phyloP scores from a whole-genome alignment of 208 protist species.

The Balamuthia mandrillaris region DNA sequence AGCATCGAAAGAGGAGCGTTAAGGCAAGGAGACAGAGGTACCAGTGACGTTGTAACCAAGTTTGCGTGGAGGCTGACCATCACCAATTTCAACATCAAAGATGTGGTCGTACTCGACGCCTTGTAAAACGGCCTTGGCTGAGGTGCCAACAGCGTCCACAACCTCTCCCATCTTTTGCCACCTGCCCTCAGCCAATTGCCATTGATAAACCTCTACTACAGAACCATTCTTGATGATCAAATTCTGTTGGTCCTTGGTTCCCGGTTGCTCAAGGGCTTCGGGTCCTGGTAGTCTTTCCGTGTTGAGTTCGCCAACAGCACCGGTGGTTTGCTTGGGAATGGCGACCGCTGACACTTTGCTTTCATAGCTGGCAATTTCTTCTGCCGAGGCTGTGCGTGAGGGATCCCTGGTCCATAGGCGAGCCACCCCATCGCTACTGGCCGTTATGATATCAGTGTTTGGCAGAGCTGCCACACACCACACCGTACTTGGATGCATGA shows the following conservation, averaged over 20 bases:
- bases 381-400: not conserved
- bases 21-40: not conserved
- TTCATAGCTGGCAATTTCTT: constrained; percentile 40
- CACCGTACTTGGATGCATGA: constrained; percentile 79
- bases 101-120: constrained; percentile 89
- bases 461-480: constrained; percentile 74
- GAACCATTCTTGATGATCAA: constrained; percentile 40
- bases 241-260: constrained; percentile 46
- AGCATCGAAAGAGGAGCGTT: not conserved
- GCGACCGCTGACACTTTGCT: not conserved
- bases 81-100: constrained; percentile 86
- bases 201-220: constrained; percentile 70
- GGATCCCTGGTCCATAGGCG: constrained; percentile 81
- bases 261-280: constrained; percentile 32
- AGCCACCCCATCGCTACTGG: constrained; percentile 78
- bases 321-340: constrained; percentile 7
- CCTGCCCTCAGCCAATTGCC: constrained; percentile 53
- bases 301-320: constrained; percentile 50
- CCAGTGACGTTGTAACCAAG: constrained; percentile 82
- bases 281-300: constrained; percentile 11
- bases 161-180: constrained; percentile 90
- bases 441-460: constrained; percentile 74
- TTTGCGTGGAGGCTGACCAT: constrained; percentile 50
- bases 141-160: constrained; percentile 67
- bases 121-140: constrained; percentile 73